These are phyloP conservation scores for Podila minutissima DNA, from an alignment of 192 early-diverging fungal species.

Conservation along the genomic window DNA sequence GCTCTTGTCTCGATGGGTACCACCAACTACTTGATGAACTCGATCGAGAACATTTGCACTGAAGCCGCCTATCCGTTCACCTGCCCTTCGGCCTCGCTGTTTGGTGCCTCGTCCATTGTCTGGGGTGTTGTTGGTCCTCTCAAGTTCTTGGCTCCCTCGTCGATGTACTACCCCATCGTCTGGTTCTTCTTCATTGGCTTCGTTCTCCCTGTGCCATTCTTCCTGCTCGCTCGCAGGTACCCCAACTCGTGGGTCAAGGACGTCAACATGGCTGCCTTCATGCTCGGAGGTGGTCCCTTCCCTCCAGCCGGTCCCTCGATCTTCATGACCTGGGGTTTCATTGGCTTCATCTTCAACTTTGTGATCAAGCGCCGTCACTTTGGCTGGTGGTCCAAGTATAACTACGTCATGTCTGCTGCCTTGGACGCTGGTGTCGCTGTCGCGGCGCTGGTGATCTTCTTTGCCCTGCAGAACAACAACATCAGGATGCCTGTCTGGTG, in stretches of 20 bases:
- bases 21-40: conserved; percentile 71
- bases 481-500: conserved; percentile 62
- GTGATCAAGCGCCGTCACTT: conserved; percentile 70
- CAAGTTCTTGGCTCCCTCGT: conserved; percentile 68
- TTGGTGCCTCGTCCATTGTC: conserved; percentile 79
- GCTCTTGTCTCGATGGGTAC: conserved; percentile 76
- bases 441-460: conserved; percentile 58
- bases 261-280: conserved; percentile 76
- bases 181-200: conserved; percentile 73
- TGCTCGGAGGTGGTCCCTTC: conserved; percentile 66
- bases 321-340: conserved; percentile 55
- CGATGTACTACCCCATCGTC: conserved; percentile 54
- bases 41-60: conserved; percentile 66
- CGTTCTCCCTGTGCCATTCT: conserved; percentile 77
- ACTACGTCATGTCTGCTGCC: conserved; percentile 64
- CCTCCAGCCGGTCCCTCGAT: conserved; percentile 69
- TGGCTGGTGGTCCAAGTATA: conserved; percentile 71
- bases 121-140: conserved; percentile 84
- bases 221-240: conserved; percentile 63
- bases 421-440: conserved; percentile 58
- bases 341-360: conserved; percentile 78
- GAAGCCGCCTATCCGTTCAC: conserved; percentile 71
- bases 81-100: conserved; percentile 64
- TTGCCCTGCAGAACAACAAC: conserved; percentile 57
- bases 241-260: conserved; percentile 77